Percentiles rank a stretch among this genome's conserved stretches.
These are phyloP conservation scores for Solanum rostratum DNA, from an alignment of 257 asterid genomes.

Conservation along the genomic window DNA sequence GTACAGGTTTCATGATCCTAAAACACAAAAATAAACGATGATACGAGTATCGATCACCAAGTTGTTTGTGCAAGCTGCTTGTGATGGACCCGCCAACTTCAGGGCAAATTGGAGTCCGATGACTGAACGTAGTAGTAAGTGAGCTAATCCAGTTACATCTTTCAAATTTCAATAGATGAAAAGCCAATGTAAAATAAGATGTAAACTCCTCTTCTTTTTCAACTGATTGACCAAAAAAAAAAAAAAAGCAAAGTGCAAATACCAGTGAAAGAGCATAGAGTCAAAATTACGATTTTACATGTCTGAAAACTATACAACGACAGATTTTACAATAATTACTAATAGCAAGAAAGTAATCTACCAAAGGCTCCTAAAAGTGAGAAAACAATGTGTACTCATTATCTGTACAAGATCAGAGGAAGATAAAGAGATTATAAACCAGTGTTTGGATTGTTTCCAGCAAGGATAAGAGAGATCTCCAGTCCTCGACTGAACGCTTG, in stretches of 20 bases:
- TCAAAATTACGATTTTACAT: neutral
- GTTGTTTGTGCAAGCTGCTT: too few species aligned
- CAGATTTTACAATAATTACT: neutral
- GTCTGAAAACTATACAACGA: neutral
- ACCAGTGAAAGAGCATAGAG: neutral
- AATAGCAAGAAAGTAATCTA: neutral
- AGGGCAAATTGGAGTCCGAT: too few species aligned
- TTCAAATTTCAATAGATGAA: too few species aligned
- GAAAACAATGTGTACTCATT: neutral
- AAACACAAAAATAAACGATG: too few species aligned
- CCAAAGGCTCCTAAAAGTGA: neutral
- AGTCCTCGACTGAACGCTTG: conserved; percentile 98
- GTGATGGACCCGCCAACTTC: too few species aligned
- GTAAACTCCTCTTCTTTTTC: neutral
- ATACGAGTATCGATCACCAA: neutral
- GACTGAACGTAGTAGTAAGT: neutral
- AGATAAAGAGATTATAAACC: conserved; percentile 25
- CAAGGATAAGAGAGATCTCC: conserved; percentile 92
- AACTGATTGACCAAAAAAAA: neutral
- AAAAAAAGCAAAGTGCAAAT: neutral
- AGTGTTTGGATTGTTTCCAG: conserved; percentile 88
- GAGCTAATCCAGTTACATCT: neutral
- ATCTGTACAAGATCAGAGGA: neutral
- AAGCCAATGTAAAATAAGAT: neutral
- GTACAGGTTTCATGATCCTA: neutral